Evolutionary conservation across 441 rosid genomes (phyloP).

Genomic region (Populus hybrid): DNA sequence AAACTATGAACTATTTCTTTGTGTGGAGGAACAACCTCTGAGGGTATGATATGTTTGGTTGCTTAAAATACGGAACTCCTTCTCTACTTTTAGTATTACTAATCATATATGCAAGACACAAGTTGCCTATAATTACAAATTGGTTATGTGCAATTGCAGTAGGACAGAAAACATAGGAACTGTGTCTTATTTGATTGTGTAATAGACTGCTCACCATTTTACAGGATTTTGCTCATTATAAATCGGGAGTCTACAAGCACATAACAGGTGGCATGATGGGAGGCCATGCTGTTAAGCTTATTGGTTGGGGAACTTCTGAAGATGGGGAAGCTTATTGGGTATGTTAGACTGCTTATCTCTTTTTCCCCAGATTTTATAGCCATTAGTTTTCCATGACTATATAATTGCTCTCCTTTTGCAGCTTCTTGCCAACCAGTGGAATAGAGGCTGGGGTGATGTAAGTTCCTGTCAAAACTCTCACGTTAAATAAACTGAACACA

Average conservation of each 20-base stretch:
- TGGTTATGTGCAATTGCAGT: not conserved
- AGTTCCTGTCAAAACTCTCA: too few species aligned
- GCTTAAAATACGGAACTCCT: not conserved
- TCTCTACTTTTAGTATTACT: not conserved
- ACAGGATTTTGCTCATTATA: conserved; percentile 95
- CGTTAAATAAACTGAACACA: too few species aligned
- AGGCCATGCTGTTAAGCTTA: too few species aligned
- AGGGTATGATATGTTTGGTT: not conserved
- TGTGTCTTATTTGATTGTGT: too few species aligned
- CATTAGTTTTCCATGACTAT: too few species aligned
- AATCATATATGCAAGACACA: not conserved
- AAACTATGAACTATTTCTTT: not conserved
- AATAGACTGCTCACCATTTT: not conserved
- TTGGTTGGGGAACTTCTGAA: too few species aligned
- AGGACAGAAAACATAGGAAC: not conserved
- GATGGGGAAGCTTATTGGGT: too few species aligned
- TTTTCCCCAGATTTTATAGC: too few species aligned
- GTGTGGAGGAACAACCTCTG: not conserved
- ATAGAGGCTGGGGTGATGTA: too few species aligned
- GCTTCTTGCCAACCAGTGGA: too few species aligned
- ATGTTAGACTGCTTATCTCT: too few species aligned
- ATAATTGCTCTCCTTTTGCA: too few species aligned
- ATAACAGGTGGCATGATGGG: conserved; percentile 34
- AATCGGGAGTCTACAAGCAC: conserved; percentile 88
- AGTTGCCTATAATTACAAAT: not conserved